These are phyloP conservation scores for Platanthera zijinensis DNA, from an alignment of 106 monocot genomes.

Conservation along the genomic window DNA sequence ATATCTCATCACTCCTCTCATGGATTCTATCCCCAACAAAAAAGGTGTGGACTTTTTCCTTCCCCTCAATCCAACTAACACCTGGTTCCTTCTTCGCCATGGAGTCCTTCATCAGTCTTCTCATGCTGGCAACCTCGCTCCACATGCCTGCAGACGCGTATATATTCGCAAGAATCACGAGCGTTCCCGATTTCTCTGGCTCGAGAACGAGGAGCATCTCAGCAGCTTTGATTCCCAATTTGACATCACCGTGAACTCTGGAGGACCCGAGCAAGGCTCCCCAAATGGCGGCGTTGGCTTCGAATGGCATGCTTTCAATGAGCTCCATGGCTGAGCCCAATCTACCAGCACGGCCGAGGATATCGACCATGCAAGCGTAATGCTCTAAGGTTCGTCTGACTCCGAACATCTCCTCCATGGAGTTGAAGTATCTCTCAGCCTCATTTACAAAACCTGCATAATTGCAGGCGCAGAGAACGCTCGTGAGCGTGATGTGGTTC, in stretches of 20 bases:
- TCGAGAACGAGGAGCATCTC: conserved; percentile 67
- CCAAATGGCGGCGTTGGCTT: conserved; percentile 74
- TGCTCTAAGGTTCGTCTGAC: conserved; percentile 63
- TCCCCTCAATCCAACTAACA: conserved; percentile 81
- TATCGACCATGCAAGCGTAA: conserved; percentile 82
- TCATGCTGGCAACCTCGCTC: conserved; percentile 41
- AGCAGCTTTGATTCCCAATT: conserved; percentile 56
- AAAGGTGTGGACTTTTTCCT: conserved; percentile 62
- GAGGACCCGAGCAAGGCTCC: conserved; percentile 72
- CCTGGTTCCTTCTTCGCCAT: conserved; percentile 82
- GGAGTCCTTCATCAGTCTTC: conserved; percentile 57
- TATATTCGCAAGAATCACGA: conserved; percentile 65
- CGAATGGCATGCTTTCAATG: conserved; percentile 63
- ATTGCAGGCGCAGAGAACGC: conserved; percentile 82
- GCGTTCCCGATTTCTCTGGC: conserved; percentile 82
- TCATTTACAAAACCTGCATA: conserved; percentile 69
- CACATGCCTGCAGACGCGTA: conserved; percentile 65
- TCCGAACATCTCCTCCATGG: conserved; percentile 53
- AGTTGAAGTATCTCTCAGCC: conserved; percentile 54
- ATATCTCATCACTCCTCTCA: conserved; percentile 53
- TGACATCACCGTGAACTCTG: conserved; percentile 51
- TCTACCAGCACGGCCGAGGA: conserved; percentile 71
- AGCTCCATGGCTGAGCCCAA: conserved; percentile 61
- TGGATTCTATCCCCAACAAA: conserved; percentile 71
- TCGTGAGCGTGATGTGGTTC: conserved; percentile 80